Base-by-base conservation (phyloP, 139 green algal species). In the Chlamydomonas asymmetrica region DNA sequence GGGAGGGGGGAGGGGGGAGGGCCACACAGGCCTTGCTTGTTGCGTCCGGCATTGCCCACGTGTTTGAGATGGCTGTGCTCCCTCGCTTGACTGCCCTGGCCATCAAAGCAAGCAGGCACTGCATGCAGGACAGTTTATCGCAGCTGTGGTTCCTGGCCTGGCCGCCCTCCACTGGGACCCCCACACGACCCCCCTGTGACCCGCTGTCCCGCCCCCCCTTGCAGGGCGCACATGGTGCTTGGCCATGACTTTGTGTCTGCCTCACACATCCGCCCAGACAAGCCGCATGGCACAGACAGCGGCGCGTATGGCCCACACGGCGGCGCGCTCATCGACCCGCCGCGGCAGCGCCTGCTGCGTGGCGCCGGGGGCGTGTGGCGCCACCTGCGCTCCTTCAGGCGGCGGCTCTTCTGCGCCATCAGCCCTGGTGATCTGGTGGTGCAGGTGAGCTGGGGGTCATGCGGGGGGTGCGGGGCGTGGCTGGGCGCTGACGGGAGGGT, bases 291-390 rank as follows among this genome's bases (percentile, higher is more conserved):
- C 38, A 18, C 63, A 9, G 52, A 32, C 35, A 59, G 29, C 62
- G 70, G 62, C 63, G 64, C 61, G 27, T 69, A 39, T 35, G 56
- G 69, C 38, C 59, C 56, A 9, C 52, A 25, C 9, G n/a, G 40
- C 22, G 65, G 74, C 2, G 57, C 32, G 3, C 64, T 65, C 35
- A 56, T 2, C 4, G 65, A 65, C 18, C 29, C 64, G 7, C 32
- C 8, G 31, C 54, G 74, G 23, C 74, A 80, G 74, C 64, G 74
- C 1, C 63, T 61, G 54, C 65, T 80, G 32, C 41, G 74, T 2
- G 74, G 74, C 10, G 74, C 65, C 40, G 74, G 74, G 41, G 71
- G 74, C 13, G 74, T 80, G 57, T 80, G 74, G 74, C 64, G 65
- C 35, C 65, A 80, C 65, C 74, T 80, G 43, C 64, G 74, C 35